Base-by-base conservation (phyloP, 2,329 filamentous ascomycete species). In the Aphanoascus verrucosus region DNA sequence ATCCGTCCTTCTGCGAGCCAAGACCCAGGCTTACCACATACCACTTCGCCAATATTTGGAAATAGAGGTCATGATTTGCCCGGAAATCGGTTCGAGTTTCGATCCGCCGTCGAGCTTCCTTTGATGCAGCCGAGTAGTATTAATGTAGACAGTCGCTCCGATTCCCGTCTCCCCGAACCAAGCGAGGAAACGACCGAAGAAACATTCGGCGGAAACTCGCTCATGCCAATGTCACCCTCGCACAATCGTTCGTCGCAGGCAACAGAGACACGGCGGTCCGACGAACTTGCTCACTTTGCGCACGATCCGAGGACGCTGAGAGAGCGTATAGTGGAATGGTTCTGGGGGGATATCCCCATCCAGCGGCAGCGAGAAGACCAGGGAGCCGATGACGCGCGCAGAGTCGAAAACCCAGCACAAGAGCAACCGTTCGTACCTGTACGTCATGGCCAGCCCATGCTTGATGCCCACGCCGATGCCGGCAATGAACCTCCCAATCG, bases 381-480 rank as follows among this genome's bases (percentile, higher is more conserved):
- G 38, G 66, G 69, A 49, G 69, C 64, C 14, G 72, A 69, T 11
- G 74, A 82, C 51, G 81, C 83, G 57, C 53, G 15, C 15, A 68
- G 81, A 23, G 76, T 82, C 19, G 73, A 80, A 56, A 76, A 83
- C 55, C 69, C 81, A 23, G 77, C 74, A 6, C 73, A 77, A 31
- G 82, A 85, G 65, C 76, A 76, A 12, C 80, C 78, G 1, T 82
- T 84, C 59, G 77, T 82, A 0, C 77, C 77, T 31, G 72, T 78
- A 57, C 69, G 71, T 56, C 72, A 70, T 43, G 70, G 71, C 12
- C 69, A 72, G 44, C 53, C 12, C 17, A n/a, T 54, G 12, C 38
- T 32, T n/a, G 47, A 32, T 72, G 65, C 32, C 12, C 37, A 52
- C 9, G 67, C 65, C 28, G 68, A 63, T 34, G 63, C 68, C 4